Percentiles rank a stretch among this genome's conserved stretches.
These are phyloP conservation scores for Schizophyllum commune DNA, from an alignment of 1,284 basidiomycete species.

Conservation along the genomic window DNA sequence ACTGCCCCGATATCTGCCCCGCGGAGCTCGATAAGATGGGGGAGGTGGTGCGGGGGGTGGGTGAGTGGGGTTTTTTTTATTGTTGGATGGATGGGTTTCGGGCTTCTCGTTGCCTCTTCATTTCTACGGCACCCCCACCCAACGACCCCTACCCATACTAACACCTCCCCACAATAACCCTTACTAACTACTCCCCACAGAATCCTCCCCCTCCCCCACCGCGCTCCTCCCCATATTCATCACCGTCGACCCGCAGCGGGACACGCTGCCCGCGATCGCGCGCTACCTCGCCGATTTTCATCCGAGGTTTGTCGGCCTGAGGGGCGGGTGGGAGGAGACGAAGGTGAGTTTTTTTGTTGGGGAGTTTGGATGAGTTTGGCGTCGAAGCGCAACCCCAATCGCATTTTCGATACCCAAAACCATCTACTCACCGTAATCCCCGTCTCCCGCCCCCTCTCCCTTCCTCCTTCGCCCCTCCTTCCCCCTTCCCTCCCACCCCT, in stretches of 20 bases:
- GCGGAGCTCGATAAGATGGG: conserved; percentile 98
- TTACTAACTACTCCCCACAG: conserved; percentile 29
- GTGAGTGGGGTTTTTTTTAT: conserved; percentile 33
- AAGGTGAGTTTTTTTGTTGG: conserved; percentile 35
- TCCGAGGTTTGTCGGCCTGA: conserved; percentile 82
- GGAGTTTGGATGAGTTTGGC: not conserved
- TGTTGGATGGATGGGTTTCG: not conserved
- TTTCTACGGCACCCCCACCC: no score
- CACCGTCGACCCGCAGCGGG: conserved; percentile 93
- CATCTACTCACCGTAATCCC: no score
- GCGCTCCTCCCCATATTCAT: conserved; percentile 86
- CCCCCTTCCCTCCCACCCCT: no score
- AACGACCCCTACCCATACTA: not conserved
- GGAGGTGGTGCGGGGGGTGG: conserved; percentile 68
- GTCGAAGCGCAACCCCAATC: no score
- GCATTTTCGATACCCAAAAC: no score
- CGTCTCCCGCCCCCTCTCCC: no score
- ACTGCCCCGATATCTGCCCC: conserved; percentile 98
- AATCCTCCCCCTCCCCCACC: conserved; percentile 34
- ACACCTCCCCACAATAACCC: not conserved
- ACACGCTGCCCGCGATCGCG: conserved; percentile 57
- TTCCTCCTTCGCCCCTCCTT: no score
- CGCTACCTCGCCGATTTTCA: conserved; percentile 82
- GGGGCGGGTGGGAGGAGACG: conserved; percentile 79
- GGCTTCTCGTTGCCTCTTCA: not conserved